Evolutionary conservation across 768 basidiomycete genomes (phyloP), one percentile per base, ranked within the genome.

Genomic region (Rhizopogon salebrosus): DNA sequence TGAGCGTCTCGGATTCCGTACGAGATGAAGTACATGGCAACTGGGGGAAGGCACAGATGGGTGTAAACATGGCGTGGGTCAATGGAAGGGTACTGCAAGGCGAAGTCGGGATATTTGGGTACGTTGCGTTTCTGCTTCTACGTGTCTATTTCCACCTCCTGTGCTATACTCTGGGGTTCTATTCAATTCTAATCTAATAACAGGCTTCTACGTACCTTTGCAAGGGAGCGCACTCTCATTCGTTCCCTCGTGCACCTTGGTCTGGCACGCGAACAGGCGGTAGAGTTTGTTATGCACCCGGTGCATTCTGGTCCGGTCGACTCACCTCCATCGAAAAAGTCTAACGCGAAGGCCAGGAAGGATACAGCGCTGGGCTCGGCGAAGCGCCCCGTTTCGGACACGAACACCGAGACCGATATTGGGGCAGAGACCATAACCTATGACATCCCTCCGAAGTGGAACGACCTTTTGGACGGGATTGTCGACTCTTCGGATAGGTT

Each of bases 401-500:
- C 14, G 37, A 48, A 16, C 22, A 48, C 45, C 2, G 13, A 13
- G 1, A 52, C 53, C 59, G 93, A 90, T 73, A 92, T 89, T 60
- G 90, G 95, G 72, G 45, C 14, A 34, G 45, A 6, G 5, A 8
- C 14, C 5, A 22, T 10, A 13, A 90, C 86, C 57, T 94, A 93
- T 79, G 93, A 93, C 62, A 90, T 98, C 52, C 23, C 64, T n/a
- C 57, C 57, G 5, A 68, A 64, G 45, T 24, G 51, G 41, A 42
- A 61, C 4, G 68, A 65, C 35, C 64, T 58, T 26, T 56, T 68
- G 3, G 87, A 89, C 50, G 90, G 86, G 1, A 58, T 97, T n/a
- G 87, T 95, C 53, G 97, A 98, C 67, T 87, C 93, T 1, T 92
- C 89, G 53, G 95, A 99, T 68, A 74, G 90, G 16, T 61, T 64